Conservation (phyloP, 1,284 basidiomycete species). For the Coniferiporia sulphurascens region DNA sequence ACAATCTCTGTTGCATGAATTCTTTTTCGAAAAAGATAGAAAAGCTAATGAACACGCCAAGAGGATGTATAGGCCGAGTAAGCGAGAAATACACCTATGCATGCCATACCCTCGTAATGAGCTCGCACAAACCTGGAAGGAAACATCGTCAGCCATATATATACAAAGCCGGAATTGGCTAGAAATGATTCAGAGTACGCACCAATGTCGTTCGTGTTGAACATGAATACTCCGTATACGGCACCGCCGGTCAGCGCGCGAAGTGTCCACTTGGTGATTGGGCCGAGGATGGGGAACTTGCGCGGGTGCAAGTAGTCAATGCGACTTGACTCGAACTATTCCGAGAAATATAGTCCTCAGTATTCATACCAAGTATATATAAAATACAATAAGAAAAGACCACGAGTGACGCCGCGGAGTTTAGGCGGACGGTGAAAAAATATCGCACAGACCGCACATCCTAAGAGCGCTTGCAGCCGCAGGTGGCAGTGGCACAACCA, state of each 20-base stretch:
- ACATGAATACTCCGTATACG: constrained; percentile 91
- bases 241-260: constrained; percentile 78
- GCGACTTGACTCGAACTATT: constrained; percentile 67
- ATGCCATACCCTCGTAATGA: constrained; percentile 61
- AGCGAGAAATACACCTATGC: constrained; percentile 34
- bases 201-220: constrained; percentile 98
- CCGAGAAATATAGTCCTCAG: not conserved
- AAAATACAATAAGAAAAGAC: not conserved
- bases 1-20: too few relatives aligned
- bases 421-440: too few relatives aligned
- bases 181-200: constrained; percentile 26
- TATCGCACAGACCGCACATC: too few relatives aligned
- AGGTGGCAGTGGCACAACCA: too few relatives aligned
- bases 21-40: too few relatives aligned
- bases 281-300: constrained; percentile 85
- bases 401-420: too few relatives aligned
- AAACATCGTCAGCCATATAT: not conserved
- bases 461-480: too few relatives aligned
- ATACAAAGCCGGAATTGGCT: constrained; percentile 10
- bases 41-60: too few relatives aligned
- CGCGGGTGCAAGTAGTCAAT: constrained; percentile 92
- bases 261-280: constrained; percentile 68
- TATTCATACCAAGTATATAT: not conserved
- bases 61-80: too few relatives aligned
- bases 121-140: constrained; percentile 60